Evolutionary conservation across 176 grass and related monocot species (phyloP).

Genomic region (Aegilops bicornis): DNA sequence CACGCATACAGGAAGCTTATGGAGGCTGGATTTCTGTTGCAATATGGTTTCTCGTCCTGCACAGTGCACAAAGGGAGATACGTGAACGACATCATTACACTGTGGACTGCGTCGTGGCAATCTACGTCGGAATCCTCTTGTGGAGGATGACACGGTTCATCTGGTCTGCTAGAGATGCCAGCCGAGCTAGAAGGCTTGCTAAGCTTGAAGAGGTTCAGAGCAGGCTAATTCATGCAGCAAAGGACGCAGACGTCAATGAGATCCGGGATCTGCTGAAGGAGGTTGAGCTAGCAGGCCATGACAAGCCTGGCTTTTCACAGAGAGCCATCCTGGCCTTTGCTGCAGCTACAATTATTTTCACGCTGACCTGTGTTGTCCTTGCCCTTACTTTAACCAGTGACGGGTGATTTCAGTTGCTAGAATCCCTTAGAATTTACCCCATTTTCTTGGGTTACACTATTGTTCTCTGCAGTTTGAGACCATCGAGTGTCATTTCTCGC

Average conservation of each 20-base stretch:
- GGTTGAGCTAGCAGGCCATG: slow-evolving; percentile 67
- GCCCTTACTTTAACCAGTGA: slow-evolving; percentile 74
- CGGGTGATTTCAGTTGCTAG: slow-evolving; percentile 46
- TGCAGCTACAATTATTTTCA: slow-evolving; percentile 47
- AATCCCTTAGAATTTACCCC: background rate
- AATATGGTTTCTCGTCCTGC: slow-evolving; percentile 75
- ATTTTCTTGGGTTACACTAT: background rate
- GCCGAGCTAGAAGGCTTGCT: slow-evolving; percentile 48
- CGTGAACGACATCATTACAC: slow-evolving; percentile 84
- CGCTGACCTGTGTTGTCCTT: slow-evolving; percentile 57
- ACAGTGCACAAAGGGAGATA: slow-evolving; percentile 84
- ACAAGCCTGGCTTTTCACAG: slow-evolving; percentile 58
- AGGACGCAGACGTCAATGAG: slow-evolving; percentile 70
- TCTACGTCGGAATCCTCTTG: slow-evolving; percentile 82
- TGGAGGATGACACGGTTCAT: slow-evolving; percentile 89
- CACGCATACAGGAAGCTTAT: slow-evolving; percentile 65
- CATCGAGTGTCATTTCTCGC: background rate
- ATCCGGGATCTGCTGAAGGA: slow-evolving; percentile 66
- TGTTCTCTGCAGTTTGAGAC: background rate
- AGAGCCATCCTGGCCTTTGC: slow-evolving; percentile 59
- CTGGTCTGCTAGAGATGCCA: slow-evolving; percentile 67
- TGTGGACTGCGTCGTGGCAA: slow-evolving; percentile 74
- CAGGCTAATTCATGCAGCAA: slow-evolving; percentile 62
- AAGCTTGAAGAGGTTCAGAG: slow-evolving; percentile 73
- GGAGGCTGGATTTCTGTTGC: slow-evolving; percentile 82